Evolutionary conservation across 2,329 filamentous ascomycete genomes (phyloP).

Genomic region (Coniosporium tulheliwenetii): DNA sequence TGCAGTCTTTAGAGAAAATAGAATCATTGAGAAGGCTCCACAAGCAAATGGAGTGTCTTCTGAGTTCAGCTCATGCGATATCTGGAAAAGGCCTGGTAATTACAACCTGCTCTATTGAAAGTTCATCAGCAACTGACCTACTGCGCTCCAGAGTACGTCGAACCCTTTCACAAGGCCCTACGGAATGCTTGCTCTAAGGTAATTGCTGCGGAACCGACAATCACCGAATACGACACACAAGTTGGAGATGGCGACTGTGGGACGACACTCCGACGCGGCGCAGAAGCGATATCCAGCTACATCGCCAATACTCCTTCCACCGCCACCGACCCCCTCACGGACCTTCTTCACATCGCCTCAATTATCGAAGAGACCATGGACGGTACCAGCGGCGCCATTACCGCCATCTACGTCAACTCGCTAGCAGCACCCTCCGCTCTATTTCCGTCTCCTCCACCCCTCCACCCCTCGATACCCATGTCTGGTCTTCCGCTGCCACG

Average conservation of each 20-base stretch:
- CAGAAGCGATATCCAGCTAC: conserved; percentile 17
- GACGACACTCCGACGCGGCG: conserved; percentile 18
- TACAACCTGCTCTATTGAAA: no score
- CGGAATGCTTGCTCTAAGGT: conserved; percentile 24
- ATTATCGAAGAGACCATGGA: conserved; percentile 20
- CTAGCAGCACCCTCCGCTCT: conserved; percentile 9
- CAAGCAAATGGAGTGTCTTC: no score
- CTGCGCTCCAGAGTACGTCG: no score
- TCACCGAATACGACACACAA: conserved; percentile 20
- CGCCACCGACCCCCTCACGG: conserved; percentile 4
- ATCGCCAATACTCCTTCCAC: conserved; percentile 5
- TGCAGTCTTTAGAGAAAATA: no score
- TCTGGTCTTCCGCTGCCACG: conserved; percentile 13
- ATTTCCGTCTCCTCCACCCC: conserved; percentile 5
- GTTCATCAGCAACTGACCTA: no score
- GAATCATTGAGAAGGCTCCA: no score
- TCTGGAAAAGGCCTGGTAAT: no score
- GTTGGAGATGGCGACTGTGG: conserved; percentile 21
- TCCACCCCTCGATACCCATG: conserved; percentile 11
- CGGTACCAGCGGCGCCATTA: conserved; percentile 12
- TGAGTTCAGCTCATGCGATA: no score
- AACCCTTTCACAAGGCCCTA: conserved; percentile 11
- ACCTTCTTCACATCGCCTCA: conserved; percentile 10
- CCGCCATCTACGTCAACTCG: conserved; percentile 18
- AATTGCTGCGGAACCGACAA: conserved; percentile 16